A percentile compares a stretch with the other conserved stretches of the same genome.
phyloP scores from a whole-genome alignment of 2,329 filamentous ascomycete genomes.

The Nemania sp. region DNA sequence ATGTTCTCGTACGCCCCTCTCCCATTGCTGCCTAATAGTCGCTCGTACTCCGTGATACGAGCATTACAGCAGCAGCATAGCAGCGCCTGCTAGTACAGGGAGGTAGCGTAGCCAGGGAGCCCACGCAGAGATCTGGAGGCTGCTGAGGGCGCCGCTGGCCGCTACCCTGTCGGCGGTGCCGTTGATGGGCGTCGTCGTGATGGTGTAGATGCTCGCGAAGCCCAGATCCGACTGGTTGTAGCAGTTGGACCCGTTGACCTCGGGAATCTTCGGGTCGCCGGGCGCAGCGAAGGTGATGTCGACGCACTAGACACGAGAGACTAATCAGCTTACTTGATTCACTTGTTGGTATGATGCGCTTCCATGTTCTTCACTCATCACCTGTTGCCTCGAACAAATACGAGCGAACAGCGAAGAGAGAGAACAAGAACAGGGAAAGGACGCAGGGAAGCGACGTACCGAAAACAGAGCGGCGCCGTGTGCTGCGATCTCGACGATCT shows the following conservation, averaged over 20 bases:
- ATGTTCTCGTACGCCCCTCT: background rate
- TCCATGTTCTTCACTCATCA: background rate
- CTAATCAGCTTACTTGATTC: constrained; percentile 9
- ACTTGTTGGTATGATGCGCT: background rate
- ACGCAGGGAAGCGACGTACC: constrained; percentile 47
- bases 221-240: constrained; percentile 80
- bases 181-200: constrained; percentile 53
- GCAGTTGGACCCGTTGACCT: constrained; percentile 82
- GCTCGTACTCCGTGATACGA: background rate
- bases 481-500: constrained; percentile 70
- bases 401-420: background rate
- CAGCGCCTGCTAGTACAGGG: constrained; percentile 44
- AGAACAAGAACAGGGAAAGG: too few species aligned
- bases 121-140: constrained; percentile 15
- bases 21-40: background rate
- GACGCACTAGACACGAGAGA: constrained; percentile 68
- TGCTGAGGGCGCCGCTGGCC: constrained; percentile 36
- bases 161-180: constrained; percentile 41
- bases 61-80: constrained; percentile 45
- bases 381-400: background rate
- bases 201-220: constrained; percentile 77
- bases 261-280: constrained; percentile 64
- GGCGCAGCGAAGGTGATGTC: constrained; percentile 91
- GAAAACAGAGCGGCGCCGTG: constrained; percentile 74
- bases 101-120: constrained; percentile 46